A percentile compares a stretch with the other conserved stretches of the same genome.
These are phyloP conservation scores for Xylariaceae sp. DNA, from an alignment of 2,329 filamentous ascomycete species.

Conservation along the genomic window DNA sequence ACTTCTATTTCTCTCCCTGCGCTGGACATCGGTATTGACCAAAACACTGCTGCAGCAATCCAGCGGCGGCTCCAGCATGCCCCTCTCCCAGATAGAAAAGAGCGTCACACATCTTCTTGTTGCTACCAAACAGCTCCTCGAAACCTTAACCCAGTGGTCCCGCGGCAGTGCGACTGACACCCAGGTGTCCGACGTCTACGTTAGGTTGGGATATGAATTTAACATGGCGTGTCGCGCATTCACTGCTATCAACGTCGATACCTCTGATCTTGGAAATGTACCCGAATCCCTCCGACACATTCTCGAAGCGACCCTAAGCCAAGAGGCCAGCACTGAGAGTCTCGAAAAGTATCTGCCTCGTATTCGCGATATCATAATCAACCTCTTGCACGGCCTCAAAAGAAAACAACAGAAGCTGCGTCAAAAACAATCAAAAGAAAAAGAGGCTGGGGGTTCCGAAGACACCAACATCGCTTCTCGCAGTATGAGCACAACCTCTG, in stretches of 20 bases:
- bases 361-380: constrained; percentile 98
- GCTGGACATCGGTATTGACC: constrained; percentile 16
- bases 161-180: constrained; percentile 86
- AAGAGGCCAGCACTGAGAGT: constrained; percentile 90
- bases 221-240: constrained; percentile 98
- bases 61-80: constrained; percentile 67
- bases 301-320: constrained; percentile 90
- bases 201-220: constrained; percentile 96
- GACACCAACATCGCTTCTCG: constrained; percentile 40
- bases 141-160: constrained; percentile 97
- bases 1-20: constrained; percentile 8
- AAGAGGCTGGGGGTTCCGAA: constrained; percentile 42
- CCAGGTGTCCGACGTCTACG: constrained; percentile 97
- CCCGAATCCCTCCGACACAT: constrained; percentile 87
- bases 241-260: constrained; percentile 94
- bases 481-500: constrained; percentile 56
- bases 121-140: constrained; percentile 94
- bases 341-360: constrained; percentile 89
- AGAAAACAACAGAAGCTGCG: constrained; percentile 89
- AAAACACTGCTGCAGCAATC: constrained; percentile 23
- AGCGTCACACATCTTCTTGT: constrained; percentile 97
- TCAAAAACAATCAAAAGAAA: constrained; percentile 58
- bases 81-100: constrained; percentile 95
- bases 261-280: constrained; percentile 87
- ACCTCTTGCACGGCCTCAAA: constrained; percentile 90